Percentiles rank a stretch among this genome's conserved stretches.
Conservation (phyloP, 306 rosid species). For the Styphnolobium japonicum region DNA sequence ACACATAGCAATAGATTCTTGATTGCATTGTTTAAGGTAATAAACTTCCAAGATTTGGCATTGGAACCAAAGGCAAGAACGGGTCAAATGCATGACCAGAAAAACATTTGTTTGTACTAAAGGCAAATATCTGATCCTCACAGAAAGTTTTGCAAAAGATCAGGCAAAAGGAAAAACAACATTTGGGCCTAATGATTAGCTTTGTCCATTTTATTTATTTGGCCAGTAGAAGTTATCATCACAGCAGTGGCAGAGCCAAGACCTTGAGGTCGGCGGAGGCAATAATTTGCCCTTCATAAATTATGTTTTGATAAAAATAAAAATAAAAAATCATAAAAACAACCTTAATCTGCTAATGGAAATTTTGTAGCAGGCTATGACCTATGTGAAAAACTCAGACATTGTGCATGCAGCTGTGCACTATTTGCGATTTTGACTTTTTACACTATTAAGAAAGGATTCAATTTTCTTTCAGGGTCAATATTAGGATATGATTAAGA, state of each 20-base stretch:
- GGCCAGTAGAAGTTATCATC: background rate
- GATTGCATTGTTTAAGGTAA: background rate
- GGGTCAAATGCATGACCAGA: background rate
- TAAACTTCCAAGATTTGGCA: background rate
- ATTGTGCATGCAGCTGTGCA: too few relatives aligned
- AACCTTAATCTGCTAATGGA: background rate
- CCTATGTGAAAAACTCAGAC: too few relatives aligned
- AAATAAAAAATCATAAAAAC: background rate
- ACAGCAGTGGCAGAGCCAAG: background rate
- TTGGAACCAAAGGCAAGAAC: slow-evolving; percentile 14
- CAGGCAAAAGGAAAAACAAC: background rate
- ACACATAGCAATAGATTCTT: background rate
- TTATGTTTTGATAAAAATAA: background rate
- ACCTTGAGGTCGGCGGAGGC: background rate
- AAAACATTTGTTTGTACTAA: background rate
- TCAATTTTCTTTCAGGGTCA: too few relatives aligned
- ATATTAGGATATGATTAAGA: too few relatives aligned
- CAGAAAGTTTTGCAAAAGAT: slow-evolving; percentile 1
- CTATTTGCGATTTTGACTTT: too few relatives aligned
- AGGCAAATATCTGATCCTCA: background rate
- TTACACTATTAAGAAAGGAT: too few relatives aligned
- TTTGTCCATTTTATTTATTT: slow-evolving; percentile 7
- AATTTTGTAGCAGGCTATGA: background rate
- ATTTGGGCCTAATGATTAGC: background rate
- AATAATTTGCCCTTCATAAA: background rate